These are phyloP conservation scores for Fusarium mexicanum DNA, from an alignment of 2,329 filamentous ascomycete species.

Conservation along the genomic window DNA sequence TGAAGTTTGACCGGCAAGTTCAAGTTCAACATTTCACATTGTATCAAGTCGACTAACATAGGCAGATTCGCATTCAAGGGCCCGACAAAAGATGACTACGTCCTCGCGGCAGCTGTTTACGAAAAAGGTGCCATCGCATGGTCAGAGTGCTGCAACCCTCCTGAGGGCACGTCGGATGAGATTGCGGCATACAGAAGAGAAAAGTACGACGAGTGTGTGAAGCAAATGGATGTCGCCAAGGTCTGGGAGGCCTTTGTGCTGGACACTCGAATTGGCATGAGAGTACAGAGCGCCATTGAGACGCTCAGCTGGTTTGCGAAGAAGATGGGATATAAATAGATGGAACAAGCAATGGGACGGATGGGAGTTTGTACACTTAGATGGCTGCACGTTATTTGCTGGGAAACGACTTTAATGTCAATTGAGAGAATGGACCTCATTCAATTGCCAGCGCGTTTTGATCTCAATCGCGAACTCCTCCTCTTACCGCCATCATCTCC, in stretches of 20 bases:
- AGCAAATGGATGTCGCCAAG: conserved; percentile 72
- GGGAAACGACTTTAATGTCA: not conserved
- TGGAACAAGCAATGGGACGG: not conserved
- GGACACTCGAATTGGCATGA: conserved; percentile 78
- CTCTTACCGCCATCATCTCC: conserved; percentile 41
- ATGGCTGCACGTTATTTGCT: not conserved
- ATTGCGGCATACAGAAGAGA: conserved; percentile 52
- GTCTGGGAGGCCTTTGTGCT: conserved; percentile 78
- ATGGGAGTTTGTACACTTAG: conserved; percentile 25
- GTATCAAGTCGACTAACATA: not conserved
- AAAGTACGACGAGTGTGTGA: conserved; percentile 69
- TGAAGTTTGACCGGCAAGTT: conserved; percentile 70
- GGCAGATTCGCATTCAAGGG: conserved; percentile 66
- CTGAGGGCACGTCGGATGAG: conserved; percentile 44
- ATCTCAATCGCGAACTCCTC: conserved; percentile 42
- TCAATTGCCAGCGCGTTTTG: conserved; percentile 25
- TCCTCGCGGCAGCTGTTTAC: conserved; percentile 79
- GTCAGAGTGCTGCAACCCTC: conserved; percentile 67
- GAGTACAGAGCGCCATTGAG: conserved; percentile 74
- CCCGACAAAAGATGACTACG: conserved; percentile 73
- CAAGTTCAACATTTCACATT: conserved; percentile 42
- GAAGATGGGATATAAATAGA: conserved; percentile 52
- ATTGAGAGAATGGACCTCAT: not conserved
- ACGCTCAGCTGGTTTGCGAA: conserved; percentile 67
- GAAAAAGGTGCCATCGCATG: conserved; percentile 87